Evolutionary conservation across 768 basidiomycete genomes (phyloP), one percentile per base, ranked within the genome.

Genomic region (Agaricus blazei): DNA sequence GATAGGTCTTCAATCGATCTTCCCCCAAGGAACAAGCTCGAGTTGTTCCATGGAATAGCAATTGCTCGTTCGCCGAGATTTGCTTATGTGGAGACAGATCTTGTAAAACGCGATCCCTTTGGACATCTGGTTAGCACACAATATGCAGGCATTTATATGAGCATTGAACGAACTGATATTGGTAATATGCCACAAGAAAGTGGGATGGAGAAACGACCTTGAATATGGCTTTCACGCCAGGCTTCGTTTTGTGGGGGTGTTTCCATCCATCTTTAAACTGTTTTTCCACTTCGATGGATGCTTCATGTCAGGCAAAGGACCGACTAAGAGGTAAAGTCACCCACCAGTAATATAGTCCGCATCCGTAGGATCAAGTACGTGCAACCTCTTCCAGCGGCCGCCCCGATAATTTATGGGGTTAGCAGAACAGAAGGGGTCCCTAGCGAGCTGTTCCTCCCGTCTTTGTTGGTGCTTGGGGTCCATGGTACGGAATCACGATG

Each of bases 41-140:
- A 51, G 75, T 80, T 12, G 84, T 87, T n/a, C 85, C 85, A 65
- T 87, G 85, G 62, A 86, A 87, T 27, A 85, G 73, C 1, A 85
- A 67, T 58, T 76, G 77, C 65, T 87, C 85, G 58, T 81, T 80
- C 38, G 73, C 75, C 14, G 69, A 63, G 52, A 66, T 64, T 57
- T 48, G 54, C 27, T 58, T 57, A 57, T 24, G 54, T 48, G 37
- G 12, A 64, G 66, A 29, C 68, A 66, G 1, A 67, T 47, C 52
- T 6, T 6, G 56, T 34, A 63, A 54, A 27, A 72, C 66, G n/a
- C 60, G 58, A 12, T 69, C 68, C 31, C 74, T 76, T 54, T 28
- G 14, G 31, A 40, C 54, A 11, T 29, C 15, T 19, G 37, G 27
- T 36, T 24, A 43, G 43, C 2, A 47, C 5, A 45, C 40, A 9